Percentiles rank a stretch among this genome's conserved stretches.
phyloP scores from a whole-genome alignment of 805 yeast species.

The Wickerhamiella domercqiae region DNA sequence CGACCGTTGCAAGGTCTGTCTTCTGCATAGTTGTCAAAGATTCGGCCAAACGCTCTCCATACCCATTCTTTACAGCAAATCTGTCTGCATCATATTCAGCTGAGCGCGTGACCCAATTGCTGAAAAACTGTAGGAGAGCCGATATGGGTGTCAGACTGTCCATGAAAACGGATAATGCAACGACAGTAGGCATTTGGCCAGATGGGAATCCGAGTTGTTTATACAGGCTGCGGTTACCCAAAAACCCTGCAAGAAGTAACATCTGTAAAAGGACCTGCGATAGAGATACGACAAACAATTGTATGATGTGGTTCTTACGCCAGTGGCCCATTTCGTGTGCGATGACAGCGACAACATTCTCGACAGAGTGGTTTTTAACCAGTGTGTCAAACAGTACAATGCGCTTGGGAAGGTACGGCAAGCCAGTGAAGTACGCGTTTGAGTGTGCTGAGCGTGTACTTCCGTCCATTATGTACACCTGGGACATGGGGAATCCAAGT shows the following conservation, averaged over 20 bases:
- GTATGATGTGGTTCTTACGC: slow-evolving; percentile 79
- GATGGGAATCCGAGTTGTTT: slow-evolving; percentile 58
- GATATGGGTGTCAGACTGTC: slow-evolving; percentile 71
- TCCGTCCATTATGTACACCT: slow-evolving; percentile 87
- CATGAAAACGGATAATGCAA: slow-evolving; percentile 68
- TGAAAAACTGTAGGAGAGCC: slow-evolving; percentile 45
- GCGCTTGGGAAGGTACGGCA: slow-evolving; percentile 84
- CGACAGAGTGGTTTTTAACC: slow-evolving; percentile 58
- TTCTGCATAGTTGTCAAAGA: slow-evolving; percentile 64
- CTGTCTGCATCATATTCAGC: slow-evolving; percentile 91
- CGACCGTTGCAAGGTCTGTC: slow-evolving; percentile 72
- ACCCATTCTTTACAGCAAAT: slow-evolving; percentile 64
- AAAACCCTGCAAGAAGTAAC: slow-evolving; percentile 61
- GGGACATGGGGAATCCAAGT: slow-evolving; percentile 72
- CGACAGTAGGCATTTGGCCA: slow-evolving; percentile 49
- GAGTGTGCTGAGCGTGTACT: slow-evolving; percentile 93
- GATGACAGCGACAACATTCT: slow-evolving; percentile 80
- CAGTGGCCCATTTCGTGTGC: slow-evolving; percentile 99
- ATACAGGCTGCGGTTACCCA: slow-evolving; percentile 65
- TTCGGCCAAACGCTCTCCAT: slow-evolving; percentile 46
- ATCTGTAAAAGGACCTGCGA: slow-evolving; percentile 49
- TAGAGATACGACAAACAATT: slow-evolving; percentile 52
- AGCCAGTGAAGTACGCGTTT: slow-evolving; percentile 89
- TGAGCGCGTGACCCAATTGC: slow-evolving; percentile 62
- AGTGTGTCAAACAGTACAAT: slow-evolving; percentile 89